phyloP scores from a whole-genome alignment of 495 filamentous ascomycete genomes.

The Daldinia concentrica region DNA sequence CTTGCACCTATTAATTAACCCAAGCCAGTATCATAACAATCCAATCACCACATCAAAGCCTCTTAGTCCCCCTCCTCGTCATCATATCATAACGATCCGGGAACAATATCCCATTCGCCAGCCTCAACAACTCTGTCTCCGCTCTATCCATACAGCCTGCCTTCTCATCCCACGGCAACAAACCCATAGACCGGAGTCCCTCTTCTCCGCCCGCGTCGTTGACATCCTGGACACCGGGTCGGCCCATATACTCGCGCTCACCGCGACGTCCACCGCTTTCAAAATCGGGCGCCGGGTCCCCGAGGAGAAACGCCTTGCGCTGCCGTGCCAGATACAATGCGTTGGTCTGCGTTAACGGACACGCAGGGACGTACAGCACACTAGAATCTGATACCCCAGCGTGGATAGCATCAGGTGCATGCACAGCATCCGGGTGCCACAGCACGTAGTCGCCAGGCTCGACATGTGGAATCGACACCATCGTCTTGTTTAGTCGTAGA shows the following conservation, averaged over 20 bases:
- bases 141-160: conserved; percentile 2
- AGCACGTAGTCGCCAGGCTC: conserved; percentile 86
- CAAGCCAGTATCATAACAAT: neutral
- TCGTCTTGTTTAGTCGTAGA: conserved; percentile 70
- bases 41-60: neutral
- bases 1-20: neutral
- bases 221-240: conserved; percentile 61
- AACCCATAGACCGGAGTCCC: conserved; percentile 59
- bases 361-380: conserved; percentile 82
- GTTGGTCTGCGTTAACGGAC: conserved; percentile 82
- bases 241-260: conserved; percentile 61
- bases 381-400: conserved; percentile 40
- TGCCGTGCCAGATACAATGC: conserved; percentile 76
- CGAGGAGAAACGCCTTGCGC: conserved; percentile 70
- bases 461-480: conserved; percentile 78
- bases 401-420: conserved; percentile 54
- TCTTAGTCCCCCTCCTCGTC: conserved; percentile 22
- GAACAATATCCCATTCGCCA: conserved; percentile 58
- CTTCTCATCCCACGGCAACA: conserved; percentile 53
- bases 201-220: conserved; percentile 55
- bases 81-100: conserved; percentile 54
- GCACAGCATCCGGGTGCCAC: conserved; percentile 79
- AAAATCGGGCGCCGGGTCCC: conserved; percentile 75
- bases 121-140: conserved; percentile 47
- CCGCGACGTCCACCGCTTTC: conserved; percentile 52